phyloP scores from a whole-genome alignment of 768 basidiomycete genomes.

The Pleurotus giganteus region DNA sequence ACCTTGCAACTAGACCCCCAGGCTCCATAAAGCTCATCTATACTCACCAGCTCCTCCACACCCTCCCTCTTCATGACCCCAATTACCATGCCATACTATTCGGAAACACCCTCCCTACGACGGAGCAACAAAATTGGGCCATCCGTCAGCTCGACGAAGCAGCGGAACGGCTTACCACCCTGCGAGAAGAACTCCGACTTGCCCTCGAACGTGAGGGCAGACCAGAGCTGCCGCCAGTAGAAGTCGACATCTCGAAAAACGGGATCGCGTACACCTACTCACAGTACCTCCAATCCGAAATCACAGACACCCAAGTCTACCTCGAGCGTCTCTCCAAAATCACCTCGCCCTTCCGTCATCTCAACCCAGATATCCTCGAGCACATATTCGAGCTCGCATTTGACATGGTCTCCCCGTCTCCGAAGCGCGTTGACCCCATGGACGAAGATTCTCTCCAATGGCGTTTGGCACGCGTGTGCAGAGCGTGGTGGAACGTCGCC shows the following conservation, averaged over 20 bases:
- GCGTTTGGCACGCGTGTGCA: not conserved
- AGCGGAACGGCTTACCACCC: not conserved
- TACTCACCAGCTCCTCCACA: not conserved
- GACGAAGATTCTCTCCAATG: not conserved
- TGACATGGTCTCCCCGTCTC: not conserved
- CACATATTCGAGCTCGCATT: not conserved
- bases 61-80: not conserved
- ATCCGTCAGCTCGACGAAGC: not conserved
- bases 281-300: not conserved
- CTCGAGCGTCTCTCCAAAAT: not conserved
- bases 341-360: not conserved
- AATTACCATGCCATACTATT: not conserved
- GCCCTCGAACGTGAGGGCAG: not conserved
- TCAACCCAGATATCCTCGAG: not conserved
- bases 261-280: not conserved
- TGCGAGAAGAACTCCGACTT: not conserved
- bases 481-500: not conserved
- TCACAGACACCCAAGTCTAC: not conserved
- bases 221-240: not conserved
- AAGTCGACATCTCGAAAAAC: not conserved
- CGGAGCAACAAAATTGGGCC: not conserved
- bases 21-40: not conserved
- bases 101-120: not conserved
- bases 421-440: not conserved
- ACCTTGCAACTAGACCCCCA: not conserved